Conservation (phyloP, 257 asterid genomes). For the Solanum chmielewskii region DNA sequence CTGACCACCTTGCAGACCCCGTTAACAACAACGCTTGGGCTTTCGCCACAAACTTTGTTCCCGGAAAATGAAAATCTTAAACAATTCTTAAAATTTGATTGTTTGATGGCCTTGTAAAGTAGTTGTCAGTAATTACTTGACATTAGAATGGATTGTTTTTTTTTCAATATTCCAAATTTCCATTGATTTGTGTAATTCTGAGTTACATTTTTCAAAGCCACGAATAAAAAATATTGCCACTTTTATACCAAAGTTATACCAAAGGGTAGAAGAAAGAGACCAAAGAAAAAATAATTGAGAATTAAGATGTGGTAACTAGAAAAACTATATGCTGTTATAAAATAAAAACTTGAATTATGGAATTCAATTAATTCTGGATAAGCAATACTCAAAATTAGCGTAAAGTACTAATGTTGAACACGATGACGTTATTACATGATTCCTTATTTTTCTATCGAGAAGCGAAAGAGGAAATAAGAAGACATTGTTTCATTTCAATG, state of each 20-base stretch:
- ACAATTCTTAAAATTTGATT: background rate
- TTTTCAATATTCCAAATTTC: background rate
- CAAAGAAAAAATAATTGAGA: too few relatives aligned
- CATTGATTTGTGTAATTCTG: background rate
- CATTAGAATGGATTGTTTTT: background rate
- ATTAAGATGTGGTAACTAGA: background rate
- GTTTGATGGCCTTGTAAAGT: background rate
- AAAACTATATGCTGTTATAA: background rate
- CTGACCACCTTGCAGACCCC: conserved; percentile 50
- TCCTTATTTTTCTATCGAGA: background rate
- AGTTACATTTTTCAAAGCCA: background rate
- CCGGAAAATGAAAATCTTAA: background rate
- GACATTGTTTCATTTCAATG: background rate
- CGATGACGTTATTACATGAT: background rate
- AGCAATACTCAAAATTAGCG: background rate
- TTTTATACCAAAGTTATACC: background rate
- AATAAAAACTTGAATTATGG: background rate
- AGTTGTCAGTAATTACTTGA: background rate
- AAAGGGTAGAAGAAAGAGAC: background rate
- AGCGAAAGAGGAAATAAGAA: background rate
- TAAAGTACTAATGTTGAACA: background rate
- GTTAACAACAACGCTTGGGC: conserved; percentile 5
- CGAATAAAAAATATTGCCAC: background rate
- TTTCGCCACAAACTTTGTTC: background rate
- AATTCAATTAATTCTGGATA: background rate